Conservation (phyloP, 495 filamentous ascomycete species). For the Penicillium argentinense region DNA sequence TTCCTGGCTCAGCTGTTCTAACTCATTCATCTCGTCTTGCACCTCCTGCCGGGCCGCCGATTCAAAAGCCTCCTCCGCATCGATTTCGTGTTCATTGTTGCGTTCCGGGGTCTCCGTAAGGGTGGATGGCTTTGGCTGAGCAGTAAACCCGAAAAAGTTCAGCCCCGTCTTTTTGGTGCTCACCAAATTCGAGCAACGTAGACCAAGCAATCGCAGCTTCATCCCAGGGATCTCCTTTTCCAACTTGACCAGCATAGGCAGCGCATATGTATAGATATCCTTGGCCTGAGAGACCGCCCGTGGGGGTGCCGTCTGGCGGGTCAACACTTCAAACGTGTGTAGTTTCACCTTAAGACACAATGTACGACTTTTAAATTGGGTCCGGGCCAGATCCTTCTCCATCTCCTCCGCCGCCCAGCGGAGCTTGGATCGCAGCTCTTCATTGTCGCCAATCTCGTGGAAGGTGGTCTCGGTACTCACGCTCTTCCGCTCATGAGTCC, state of each 20-base stretch:
- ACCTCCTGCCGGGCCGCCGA: constrained; percentile 61
- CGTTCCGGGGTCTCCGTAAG: neutral
- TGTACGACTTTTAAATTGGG: constrained; percentile 85
- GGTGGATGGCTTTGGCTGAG: constrained; percentile 17
- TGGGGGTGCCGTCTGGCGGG: constrained; percentile 73
- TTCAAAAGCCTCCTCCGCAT: constrained; percentile 70
- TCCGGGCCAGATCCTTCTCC: constrained; percentile 78
- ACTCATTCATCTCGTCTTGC: constrained; percentile 62
- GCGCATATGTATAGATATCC: constrained; percentile 76
- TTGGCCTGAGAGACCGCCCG: constrained; percentile 70
- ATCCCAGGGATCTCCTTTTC: constrained; percentile 82
- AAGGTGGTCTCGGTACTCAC: constrained; percentile 95
- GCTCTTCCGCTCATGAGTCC: constrained; percentile 89
- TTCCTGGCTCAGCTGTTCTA: constrained; percentile 66
- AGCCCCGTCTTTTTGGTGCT: constrained; percentile 75
- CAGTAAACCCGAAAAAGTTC: constrained; percentile 73
- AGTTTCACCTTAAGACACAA: constrained; percentile 91
- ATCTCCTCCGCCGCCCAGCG: constrained; percentile 79
- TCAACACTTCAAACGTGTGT: constrained; percentile 89
- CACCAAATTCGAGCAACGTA: constrained; percentile 83
- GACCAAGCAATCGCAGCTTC: constrained; percentile 83
- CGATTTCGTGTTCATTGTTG: constrained; percentile 59
- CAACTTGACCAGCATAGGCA: constrained; percentile 83
- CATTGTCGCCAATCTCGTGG: constrained; percentile 68
- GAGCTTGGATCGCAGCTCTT: constrained; percentile 73